A percentile compares a stretch with the other conserved stretches of the same genome.
phyloP scores from a whole-genome alignment of 352 stramenopile genomes.

The Phytophthora aleatoria region DNA sequence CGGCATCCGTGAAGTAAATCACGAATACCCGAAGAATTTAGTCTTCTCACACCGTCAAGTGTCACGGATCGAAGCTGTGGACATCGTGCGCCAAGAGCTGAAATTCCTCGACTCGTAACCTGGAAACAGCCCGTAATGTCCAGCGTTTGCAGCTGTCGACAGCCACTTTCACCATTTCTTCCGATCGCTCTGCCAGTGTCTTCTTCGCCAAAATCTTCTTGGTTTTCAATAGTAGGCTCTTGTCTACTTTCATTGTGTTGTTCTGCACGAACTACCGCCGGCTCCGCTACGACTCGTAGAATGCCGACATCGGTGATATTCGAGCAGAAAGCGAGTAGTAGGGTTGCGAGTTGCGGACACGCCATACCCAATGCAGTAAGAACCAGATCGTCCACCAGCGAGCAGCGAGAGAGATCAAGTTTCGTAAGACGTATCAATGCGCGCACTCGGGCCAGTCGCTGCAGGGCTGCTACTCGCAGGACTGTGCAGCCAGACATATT shows the following conservation, averaged over 20 bases:
- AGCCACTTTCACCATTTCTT: constrained; percentile 32
- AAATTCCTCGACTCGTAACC: constrained; percentile 56
- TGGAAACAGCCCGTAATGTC: constrained; percentile 75
- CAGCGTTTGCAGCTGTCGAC: constrained; percentile 46
- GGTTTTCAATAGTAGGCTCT: not conserved
- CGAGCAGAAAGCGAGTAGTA: constrained; percentile 62
- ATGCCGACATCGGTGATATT: constrained; percentile 61
- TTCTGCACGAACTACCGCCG: constrained; percentile 6
- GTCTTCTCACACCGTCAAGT: constrained; percentile 63
- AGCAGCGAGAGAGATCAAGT: constrained; percentile 62
- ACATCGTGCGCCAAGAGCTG: constrained; percentile 44
- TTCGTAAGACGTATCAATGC: constrained; percentile 39
- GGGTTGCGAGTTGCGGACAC: constrained; percentile 40
- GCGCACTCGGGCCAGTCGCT: constrained; percentile 47
- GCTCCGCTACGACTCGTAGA: constrained; percentile 46
- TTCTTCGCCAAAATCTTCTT: constrained; percentile 10
- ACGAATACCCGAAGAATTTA: constrained; percentile 37
- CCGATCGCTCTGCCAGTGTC: constrained; percentile 14
- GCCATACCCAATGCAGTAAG: constrained; percentile 50
- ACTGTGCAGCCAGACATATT: constrained; percentile 31
- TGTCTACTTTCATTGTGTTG: constrained; percentile 4
- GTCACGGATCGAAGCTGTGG: constrained; percentile 44
- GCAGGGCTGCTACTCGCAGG: constrained; percentile 50
- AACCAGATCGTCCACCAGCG: constrained; percentile 57
- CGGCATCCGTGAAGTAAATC: constrained; percentile 42